phyloP scores from a whole-genome alignment of 2,329 filamentous ascomycete genomes.

The Xylariaceae sp. region DNA sequence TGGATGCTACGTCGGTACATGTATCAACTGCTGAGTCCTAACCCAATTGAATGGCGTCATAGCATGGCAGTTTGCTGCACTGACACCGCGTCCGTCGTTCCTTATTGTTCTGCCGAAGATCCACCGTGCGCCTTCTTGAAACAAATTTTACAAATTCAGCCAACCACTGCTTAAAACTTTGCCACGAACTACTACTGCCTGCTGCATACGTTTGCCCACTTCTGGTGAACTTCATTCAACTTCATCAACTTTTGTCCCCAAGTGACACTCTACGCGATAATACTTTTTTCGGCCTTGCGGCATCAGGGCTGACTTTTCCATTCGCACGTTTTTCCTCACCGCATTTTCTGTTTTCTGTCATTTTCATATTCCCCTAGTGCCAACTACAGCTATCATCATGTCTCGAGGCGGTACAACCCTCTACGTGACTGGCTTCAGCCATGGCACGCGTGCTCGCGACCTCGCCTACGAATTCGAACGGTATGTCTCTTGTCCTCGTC shows the following conservation, averaged over 20 bases:
- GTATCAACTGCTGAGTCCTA: too few relatives aligned
- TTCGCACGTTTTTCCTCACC: not conserved
- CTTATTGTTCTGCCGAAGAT: conserved; percentile 17
- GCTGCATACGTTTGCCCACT: conserved; percentile 11
- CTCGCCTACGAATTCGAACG: conserved; percentile 99
- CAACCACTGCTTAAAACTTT: conserved; percentile 21
- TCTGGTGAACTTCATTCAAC: conserved; percentile 17
- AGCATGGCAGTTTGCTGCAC: not conserved
- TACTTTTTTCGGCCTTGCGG: conserved; percentile 7
- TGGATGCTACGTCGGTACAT: too few relatives aligned
- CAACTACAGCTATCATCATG: conserved; percentile 53
- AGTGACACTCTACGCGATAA: conserved; percentile 9
- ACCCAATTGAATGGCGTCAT: not conserved
- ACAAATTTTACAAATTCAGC: conserved; percentile 26
- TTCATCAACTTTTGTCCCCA: conserved; percentile 14
- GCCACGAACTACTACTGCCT: conserved; percentile 1
- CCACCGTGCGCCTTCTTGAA: conserved; percentile 15
- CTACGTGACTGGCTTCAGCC: conserved; percentile 98
- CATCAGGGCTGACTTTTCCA: conserved; percentile 20
- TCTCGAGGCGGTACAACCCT: conserved; percentile 93
- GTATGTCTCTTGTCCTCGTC: conserved; percentile 75
- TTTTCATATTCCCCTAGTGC: conserved; percentile 8
- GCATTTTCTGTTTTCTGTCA: not conserved
- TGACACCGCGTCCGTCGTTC: too few relatives aligned
- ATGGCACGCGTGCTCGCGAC: conserved; percentile 97